Base-by-base conservation (phyloP, 2,329 filamentous ascomycete genomes). In the Penicillium sp. region DNA sequence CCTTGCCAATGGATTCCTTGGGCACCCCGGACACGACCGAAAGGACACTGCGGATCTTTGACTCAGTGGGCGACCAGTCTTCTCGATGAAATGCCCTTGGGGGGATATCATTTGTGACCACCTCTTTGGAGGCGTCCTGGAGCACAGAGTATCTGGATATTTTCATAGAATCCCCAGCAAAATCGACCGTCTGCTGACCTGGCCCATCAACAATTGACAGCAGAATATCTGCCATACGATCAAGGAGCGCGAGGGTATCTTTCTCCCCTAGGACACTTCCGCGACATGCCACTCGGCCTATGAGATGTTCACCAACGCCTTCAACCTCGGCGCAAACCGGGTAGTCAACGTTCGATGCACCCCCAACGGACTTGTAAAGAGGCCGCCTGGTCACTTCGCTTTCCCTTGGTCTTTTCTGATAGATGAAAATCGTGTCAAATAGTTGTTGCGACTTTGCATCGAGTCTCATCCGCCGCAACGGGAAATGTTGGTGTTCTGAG, bases 281-380 rank as follows among this genome's bases (percentile, higher is more conserved):
- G 53, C 87, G 81, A 47, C 83, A 84, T 4, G 88, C 87, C 13
- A 81, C 74, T 9, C 86, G 81, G 83, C 89, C 93, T 0, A 80
- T 47, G 1, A 94, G 59, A 0, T 64, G 56, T 13, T 76, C 65
- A 0, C 65, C 69, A 0, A 77, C 61, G 4, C 78, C 65, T 59
- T 94, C 87, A 60, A 93, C 80, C 65, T 96, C 90, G 2, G 87
- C 77, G 53, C 87, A 93, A 3, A 94, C 67, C 0, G 87, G 83
- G 60, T 90, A 94, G 48, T 94, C 88, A 1, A 91, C 81, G 15
- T 82, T 77, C 0, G 87, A 83, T 3, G 70, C 67, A 0, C 83
- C 79, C 11, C 75, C 72, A 1, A 86, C 62, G 2, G 86, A 88
- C 25, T 70, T 73, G 51, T 86, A 80, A 3, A 91, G 58, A 0